These are phyloP conservation scores for Eucalyptus curtisii DNA, from an alignment of 345 rosid genomes.

Conservation along the genomic window DNA sequence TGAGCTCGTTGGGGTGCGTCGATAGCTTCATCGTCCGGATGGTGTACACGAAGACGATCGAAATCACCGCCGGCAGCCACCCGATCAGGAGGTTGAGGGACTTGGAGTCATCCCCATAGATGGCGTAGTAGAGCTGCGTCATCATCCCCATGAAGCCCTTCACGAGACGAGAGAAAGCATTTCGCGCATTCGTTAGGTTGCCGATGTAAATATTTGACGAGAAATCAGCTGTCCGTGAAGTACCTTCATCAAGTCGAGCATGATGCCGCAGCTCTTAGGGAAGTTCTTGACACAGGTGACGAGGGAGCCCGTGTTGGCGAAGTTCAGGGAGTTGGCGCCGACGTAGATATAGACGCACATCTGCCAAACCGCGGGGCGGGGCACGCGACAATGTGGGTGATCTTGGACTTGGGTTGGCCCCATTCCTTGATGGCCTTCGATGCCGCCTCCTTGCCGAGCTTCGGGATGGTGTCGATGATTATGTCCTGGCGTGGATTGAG, in stretches of 20 bases:
- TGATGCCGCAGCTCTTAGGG: background rate
- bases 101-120: constrained; percentile 1
- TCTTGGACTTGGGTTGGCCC: background rate
- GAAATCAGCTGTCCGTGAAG: background rate
- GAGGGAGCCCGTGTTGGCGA: constrained; percentile 3
- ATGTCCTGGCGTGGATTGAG: background rate
- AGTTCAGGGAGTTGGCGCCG: constrained; percentile 1
- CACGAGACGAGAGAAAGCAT: background rate
- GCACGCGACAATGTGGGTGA: background rate
- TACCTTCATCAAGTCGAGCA: background rate
- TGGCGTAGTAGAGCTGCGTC: constrained; percentile 1
- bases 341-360: constrained; percentile 4
- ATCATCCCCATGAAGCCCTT: constrained; percentile 4
- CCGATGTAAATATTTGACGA: background rate
- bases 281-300: constrained; percentile 4
- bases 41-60: background rate
- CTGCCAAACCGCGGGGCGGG: background rate
- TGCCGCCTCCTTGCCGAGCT: background rate
- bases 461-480: background rate
- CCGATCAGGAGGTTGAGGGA: constrained; percentile 1
- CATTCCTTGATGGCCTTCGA: background rate
- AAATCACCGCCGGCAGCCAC: constrained; percentile 7
- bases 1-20: background rate
- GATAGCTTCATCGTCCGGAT: background rate
- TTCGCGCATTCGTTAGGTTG: background rate